These are phyloP conservation scores for Paraphoma sp. DNA, from an alignment of 2,329 filamentous ascomycete genomes.

Conservation along the genomic window DNA sequence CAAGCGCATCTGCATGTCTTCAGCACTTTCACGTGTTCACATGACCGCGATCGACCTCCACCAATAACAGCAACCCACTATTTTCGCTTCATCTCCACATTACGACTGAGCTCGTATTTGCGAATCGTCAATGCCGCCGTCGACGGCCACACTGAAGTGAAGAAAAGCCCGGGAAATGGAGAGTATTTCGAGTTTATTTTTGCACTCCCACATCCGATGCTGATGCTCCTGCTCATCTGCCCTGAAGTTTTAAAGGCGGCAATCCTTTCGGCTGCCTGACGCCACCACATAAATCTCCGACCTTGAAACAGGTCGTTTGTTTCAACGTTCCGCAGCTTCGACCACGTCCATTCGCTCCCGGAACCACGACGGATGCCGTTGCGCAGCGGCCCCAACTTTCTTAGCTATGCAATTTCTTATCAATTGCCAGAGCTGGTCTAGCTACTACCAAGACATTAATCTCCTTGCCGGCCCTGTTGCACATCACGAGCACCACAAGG, in stretches of 20 bases:
- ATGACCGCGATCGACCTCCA: no score
- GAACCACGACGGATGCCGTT: neutral
- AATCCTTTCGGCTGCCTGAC: neutral
- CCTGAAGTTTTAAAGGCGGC: neutral
- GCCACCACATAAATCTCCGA: slow-evolving; percentile 5
- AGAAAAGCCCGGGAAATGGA: neutral
- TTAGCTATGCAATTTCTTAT: neutral
- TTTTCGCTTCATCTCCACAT: neutral
- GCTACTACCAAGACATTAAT: neutral
- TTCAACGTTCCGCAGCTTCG: slow-evolving; percentile 1
- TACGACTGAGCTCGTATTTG: neutral
- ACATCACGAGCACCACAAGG: slow-evolving; percentile 1
- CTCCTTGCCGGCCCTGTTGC: neutral
- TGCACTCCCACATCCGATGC: neutral
- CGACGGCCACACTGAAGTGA: no score
- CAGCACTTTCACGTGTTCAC: no score
- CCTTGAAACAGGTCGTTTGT: slow-evolving; percentile 2
- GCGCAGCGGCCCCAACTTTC: neutral
- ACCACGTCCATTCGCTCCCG: neutral
- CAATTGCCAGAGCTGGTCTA: neutral
- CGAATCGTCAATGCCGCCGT: no score
- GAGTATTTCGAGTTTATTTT: neutral
- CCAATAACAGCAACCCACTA: neutral
- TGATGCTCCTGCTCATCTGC: neutral
- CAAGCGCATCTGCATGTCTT: no score